Evolutionary conservation across 2,329 filamentous ascomycete species (phyloP).

Genomic region (Fusarium acutatum): DNA sequence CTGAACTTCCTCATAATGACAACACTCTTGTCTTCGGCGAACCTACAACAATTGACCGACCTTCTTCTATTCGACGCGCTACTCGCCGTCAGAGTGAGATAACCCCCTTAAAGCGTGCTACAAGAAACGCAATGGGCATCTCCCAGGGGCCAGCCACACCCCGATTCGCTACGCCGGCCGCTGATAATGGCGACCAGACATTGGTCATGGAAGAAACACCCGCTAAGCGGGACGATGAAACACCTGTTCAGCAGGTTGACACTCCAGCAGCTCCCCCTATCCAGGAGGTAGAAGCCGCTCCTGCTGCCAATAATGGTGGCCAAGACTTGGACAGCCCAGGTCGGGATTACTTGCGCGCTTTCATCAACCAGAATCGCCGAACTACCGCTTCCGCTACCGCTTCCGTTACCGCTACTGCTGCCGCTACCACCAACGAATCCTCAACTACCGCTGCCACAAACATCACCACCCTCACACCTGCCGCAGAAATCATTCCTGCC

Average conservation of each 20-base stretch:
- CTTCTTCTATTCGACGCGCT: background rate
- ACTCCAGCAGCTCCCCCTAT: background rate
- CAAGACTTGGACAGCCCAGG: constrained; percentile 46
- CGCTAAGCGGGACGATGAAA: background rate
- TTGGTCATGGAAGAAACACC: background rate
- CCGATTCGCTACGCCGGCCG: background rate
- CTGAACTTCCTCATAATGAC: constrained; percentile 4
- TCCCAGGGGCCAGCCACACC: background rate
- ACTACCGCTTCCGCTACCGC: constrained; percentile 26
- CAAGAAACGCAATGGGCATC: background rate
- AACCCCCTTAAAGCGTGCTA: background rate
- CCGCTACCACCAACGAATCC: constrained; percentile 41
- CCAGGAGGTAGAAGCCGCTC: constrained; percentile 9
- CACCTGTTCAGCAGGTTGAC: background rate
- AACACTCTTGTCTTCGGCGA: constrained; percentile 9
- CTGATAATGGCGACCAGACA: background rate
- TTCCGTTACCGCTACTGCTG: background rate
- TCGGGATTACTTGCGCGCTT: constrained; percentile 47
- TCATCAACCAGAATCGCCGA: constrained; percentile 47
- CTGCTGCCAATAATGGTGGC: background rate
- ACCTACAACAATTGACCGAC: background rate
- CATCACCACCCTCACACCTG: constrained; percentile 36
- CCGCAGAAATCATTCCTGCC: constrained; percentile 32
- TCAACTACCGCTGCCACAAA: constrained; percentile 33
- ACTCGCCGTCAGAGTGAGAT: constrained; percentile 3